Conservation (phyloP, 2,329 filamentous ascomycete species). For the Cladosporium velox region DNA sequence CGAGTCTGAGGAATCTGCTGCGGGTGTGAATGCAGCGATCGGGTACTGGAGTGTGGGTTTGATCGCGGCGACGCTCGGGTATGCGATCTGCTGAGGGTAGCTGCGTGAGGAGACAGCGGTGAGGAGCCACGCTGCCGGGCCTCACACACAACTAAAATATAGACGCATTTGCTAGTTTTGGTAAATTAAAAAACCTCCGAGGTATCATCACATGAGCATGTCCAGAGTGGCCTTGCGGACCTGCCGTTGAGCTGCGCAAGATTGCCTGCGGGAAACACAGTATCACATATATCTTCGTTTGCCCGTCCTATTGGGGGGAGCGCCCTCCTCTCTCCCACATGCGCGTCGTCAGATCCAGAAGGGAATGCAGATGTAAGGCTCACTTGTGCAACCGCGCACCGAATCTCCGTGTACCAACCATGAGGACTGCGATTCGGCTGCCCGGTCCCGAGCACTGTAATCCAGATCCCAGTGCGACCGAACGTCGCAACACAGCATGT, state of each 20-base stretch:
- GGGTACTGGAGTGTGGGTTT: slow-evolving; percentile 17
- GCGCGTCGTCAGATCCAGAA: slow-evolving; percentile 18
- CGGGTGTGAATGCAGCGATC: slow-evolving; percentile 10
- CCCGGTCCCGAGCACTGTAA: neutral
- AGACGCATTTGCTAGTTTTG: slow-evolving; percentile 18
- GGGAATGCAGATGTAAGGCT: slow-evolving; percentile 16
- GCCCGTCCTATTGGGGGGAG: slow-evolving; percentile 15
- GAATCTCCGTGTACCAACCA: slow-evolving; percentile 17
- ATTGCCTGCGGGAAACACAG: slow-evolving; percentile 1
- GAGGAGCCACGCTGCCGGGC: slow-evolving; percentile 12
- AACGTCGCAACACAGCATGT: slow-evolving; percentile 17
- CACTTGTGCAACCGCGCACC: slow-evolving; percentile 18
- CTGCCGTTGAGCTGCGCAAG: slow-evolving; percentile 11
- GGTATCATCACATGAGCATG: slow-evolving; percentile 16
- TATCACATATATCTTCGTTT: slow-evolving; percentile 13
- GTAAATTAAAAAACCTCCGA: slow-evolving; percentile 1
- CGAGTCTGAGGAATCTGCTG: slow-evolving; percentile 9
- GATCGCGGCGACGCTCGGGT: slow-evolving; percentile 15
- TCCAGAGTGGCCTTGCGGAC: slow-evolving; percentile 5
- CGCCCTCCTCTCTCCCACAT: neutral
- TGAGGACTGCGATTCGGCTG: slow-evolving; percentile 12
- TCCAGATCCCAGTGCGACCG: slow-evolving; percentile 5
- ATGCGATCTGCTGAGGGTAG: slow-evolving; percentile 18
- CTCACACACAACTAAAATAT: neutral
- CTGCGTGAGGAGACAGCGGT: slow-evolving; percentile 14